phyloP scores from a whole-genome alignment of 768 basidiomycete genomes.

The Phaeotremella skinneri region DNA sequence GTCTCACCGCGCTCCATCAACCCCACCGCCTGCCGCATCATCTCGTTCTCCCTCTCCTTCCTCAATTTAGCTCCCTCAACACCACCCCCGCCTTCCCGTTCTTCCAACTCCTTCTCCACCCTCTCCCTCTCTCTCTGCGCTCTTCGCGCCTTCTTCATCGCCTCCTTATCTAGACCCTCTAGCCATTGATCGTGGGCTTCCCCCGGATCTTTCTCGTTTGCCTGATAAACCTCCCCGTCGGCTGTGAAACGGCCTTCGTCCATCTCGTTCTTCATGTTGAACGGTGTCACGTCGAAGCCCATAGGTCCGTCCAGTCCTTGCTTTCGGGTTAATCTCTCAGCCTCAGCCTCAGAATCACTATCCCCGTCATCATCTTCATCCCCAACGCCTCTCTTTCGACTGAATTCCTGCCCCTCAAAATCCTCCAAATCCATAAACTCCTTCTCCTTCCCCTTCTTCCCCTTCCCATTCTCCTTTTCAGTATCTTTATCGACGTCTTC shows the following conservation, averaged over 20 bases:
- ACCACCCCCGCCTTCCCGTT: constrained; percentile 62
- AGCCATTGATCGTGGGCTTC: constrained; percentile 94
- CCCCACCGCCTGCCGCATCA: constrained; percentile 59
- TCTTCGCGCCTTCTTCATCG: constrained; percentile 76
- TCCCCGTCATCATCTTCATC: constrained; percentile 23
- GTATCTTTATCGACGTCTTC: constrained; percentile 56
- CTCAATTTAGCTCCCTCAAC: constrained; percentile 18
- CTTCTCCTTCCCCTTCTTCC: constrained; percentile 61
- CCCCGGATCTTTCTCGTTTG: constrained; percentile 81
- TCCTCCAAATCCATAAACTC: constrained; percentile 83
- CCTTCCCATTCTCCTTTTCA: constrained; percentile 50
- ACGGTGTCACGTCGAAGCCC: constrained; percentile 90
- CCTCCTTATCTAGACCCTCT: constrained; percentile 75
- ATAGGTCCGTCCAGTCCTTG: constrained; percentile 56
- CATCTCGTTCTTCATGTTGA: constrained; percentile 99
- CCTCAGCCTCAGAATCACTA: constrained; percentile 54
- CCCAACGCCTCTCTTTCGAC: neutral
- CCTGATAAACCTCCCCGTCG: constrained; percentile 71
- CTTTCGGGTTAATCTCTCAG: constrained; percentile 64
- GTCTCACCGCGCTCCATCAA: constrained; percentile 87
- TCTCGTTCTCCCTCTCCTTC: constrained; percentile 33
- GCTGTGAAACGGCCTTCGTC: constrained; percentile 95
- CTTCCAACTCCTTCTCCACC: constrained; percentile 69
- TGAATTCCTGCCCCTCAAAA: constrained; percentile 95
- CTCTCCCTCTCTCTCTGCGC: constrained; percentile 69